Base-by-base conservation (phyloP, 805 yeast species). In the Clavispora phyllophila region DNA sequence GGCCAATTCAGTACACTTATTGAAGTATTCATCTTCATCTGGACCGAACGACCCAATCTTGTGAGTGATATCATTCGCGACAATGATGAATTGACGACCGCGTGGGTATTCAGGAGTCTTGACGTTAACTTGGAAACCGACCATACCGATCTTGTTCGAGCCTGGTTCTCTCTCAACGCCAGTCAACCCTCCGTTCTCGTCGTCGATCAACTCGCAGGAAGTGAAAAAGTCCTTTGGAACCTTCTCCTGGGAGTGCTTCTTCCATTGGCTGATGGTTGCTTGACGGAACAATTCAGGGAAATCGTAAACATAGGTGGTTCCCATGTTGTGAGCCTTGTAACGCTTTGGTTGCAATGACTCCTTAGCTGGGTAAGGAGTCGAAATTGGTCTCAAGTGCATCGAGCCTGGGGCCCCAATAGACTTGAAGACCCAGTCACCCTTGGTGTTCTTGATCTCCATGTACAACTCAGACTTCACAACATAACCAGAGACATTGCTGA, bases 1-100 rank as follows among this genome's bases (percentile, higher is more conserved):
- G 26, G 98, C 96, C 54, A 82, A 77, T 59, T 89, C 95, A 27
- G 99, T 93, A 51, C 90, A 96, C 62, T 84, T 82, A 73, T 87
- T 79, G 77, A 93, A 93, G 73, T 83, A 93, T 43, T 72, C 75
- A 69, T 93, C 99, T 70, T 93, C 99, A 56, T 78, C 83, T 19
- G 99, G 99, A 57, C 99, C 99, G 58, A 93, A 93, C 0, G 99
- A 95, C 67, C 99, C 99, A 68, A 93, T 91, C 80, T 89, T 90
- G 76, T 76, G 93, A 34, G 99, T 93, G 60, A 93, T 93, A 65
- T 93, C 99, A 61, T 93, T 93, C 37, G 99, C 98, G 62, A 93
- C 86, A 56, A 93, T 78, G 48, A 91, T 78, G 59, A 93, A 80
- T 67, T 85, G 86, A 72, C 99, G 90, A 45, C 99, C 99, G 54